A percentile compares a stretch with the other conserved stretches of the same genome.
Evolutionary conservation across 176 grass and related monocot species (phyloP).

Genomic region (Carex pumila): DNA sequence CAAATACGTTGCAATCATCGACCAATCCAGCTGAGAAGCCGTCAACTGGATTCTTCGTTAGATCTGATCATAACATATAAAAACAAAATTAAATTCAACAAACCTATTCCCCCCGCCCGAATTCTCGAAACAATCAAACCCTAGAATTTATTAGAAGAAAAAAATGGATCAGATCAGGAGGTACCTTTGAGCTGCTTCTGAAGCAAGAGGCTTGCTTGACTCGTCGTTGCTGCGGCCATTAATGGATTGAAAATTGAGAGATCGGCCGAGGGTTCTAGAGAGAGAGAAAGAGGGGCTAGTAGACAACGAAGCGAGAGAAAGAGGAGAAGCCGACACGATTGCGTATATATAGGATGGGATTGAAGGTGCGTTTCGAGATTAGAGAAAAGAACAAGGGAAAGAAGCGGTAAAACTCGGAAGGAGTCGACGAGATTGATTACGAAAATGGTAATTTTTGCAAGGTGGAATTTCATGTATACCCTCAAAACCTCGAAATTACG

Average conservation of each 20-base stretch:
- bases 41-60: slow-evolving; percentile 73
- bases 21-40: slow-evolving; percentile 82
- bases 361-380: slow-evolving; percentile 19
- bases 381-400: not conserved
- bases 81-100: slow-evolving; percentile 16
- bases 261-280: slow-evolving; percentile 47
- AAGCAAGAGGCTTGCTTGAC: slow-evolving; percentile 79
- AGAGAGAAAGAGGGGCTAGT: slow-evolving; percentile 1
- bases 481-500: too few species aligned
- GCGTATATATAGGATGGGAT: slow-evolving; percentile 46
- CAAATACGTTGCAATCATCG: slow-evolving; percentile 79
- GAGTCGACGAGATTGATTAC: not conserved
- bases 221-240: slow-evolving; percentile 50
- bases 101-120: not conserved
- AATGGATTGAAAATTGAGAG: slow-evolving; percentile 30
- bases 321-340: slow-evolving; percentile 24
- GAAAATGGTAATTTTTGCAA: not conserved
- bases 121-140: slow-evolving; percentile 3
- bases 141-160: not conserved
- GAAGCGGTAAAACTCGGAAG: not conserved
- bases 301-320: slow-evolving; percentile 6
- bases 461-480: too few species aligned
- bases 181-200: slow-evolving; percentile 86
- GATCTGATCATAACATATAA: slow-evolving; percentile 46
- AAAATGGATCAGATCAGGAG: slow-evolving; percentile 25